Base-by-base conservation (phyloP, 805 yeast species). In the Yamadazyma sp. region DNA sequence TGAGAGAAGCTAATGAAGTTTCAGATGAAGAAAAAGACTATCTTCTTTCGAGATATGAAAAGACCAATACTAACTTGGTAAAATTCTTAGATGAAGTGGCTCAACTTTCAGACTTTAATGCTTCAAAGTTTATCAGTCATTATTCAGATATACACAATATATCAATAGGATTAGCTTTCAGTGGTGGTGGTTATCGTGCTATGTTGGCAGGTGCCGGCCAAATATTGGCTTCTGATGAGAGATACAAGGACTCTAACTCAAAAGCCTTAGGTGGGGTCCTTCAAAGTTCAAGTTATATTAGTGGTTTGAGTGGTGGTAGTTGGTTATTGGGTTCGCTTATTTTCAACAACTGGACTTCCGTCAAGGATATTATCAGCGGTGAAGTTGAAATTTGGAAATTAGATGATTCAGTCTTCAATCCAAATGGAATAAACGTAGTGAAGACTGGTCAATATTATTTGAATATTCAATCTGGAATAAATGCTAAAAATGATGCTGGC, bases 381-480 rank as follows among this genome's bases (percentile, higher is more conserved):
- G 38, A 48, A 7, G 36, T 43, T 10, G 51, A 52, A 16, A 70
- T 84, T 36, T 86, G 95, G 95, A 76, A 86, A 47, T 65, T 86
- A 35, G 68, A 69, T 9, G 64, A 78, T 45, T 69, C 80, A 4
- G 77, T 86, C 27, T 55, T 79, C 47, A 66, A 71, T 40, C 80
- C 84, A 10, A 80, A 76, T 43, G 91, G 93, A 1, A 47, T 69
- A 45, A 75, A 82, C 46, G 48, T 81, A 32, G 57, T 80, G 40
- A 53, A 63, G 24, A 73, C 80, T 2, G 65, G 66, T 6, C 49
- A 62, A n/a, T 73, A 75, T 50, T 81, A 80, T 75, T 38, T 43
- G 9, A 48, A 51, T 3, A 55, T 65, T 17, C 39, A 43, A 2
- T 15, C 23, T 5, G 36, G 38, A 4, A 16, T 44, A 3, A 24